These are phyloP conservation scores for Phytophthora constricta DNA, from an alignment of 352 stramenopile genomes.

Conservation along the genomic window DNA sequence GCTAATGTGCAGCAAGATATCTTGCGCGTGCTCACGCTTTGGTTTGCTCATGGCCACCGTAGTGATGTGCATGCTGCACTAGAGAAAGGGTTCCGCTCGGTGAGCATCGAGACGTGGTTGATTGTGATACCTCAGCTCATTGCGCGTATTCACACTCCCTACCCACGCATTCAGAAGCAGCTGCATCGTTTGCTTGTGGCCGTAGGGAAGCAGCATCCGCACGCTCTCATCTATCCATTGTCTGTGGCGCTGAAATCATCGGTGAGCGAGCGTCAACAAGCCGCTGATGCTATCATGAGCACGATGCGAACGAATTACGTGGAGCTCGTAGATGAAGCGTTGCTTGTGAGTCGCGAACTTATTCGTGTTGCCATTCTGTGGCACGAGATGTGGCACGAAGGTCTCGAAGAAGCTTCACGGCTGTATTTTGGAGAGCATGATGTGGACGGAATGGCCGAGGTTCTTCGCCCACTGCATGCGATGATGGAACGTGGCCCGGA, in stretches of 20 bases:
- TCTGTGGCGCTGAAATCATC: constrained; percentile 97
- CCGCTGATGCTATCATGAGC: constrained; percentile 96
- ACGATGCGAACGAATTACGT: constrained; percentile 94
- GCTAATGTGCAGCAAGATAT: constrained; percentile 99
- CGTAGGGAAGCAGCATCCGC: constrained; percentile 94
- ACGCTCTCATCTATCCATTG: constrained; percentile 98
- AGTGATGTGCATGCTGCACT: constrained; percentile 87
- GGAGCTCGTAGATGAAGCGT: constrained; percentile 94
- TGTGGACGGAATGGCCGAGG: constrained; percentile 95
- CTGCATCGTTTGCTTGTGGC: constrained; percentile 90
- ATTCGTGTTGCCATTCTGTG: constrained; percentile 99
- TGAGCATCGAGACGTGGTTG: constrained; percentile 98
- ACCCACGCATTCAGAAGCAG: constrained; percentile 69
- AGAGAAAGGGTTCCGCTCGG: constrained; percentile 86
- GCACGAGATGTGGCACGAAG: constrained; percentile 99
- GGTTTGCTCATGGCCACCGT: constrained; percentile 96
- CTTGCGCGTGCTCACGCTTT: constrained; percentile 97
- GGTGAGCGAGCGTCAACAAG: constrained; percentile 84
- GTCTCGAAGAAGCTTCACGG: constrained; percentile 96
- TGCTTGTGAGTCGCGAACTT: constrained; percentile 96
- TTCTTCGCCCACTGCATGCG: constrained; percentile 93
- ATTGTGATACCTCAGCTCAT: constrained; percentile 98
- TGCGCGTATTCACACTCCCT: constrained; percentile 84
- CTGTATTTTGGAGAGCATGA: constrained; percentile 98
- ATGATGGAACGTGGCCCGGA: constrained; percentile 91